Base-by-base conservation (phyloP, 345 rosid genomes). In the Conringia planisiliqua region DNA sequence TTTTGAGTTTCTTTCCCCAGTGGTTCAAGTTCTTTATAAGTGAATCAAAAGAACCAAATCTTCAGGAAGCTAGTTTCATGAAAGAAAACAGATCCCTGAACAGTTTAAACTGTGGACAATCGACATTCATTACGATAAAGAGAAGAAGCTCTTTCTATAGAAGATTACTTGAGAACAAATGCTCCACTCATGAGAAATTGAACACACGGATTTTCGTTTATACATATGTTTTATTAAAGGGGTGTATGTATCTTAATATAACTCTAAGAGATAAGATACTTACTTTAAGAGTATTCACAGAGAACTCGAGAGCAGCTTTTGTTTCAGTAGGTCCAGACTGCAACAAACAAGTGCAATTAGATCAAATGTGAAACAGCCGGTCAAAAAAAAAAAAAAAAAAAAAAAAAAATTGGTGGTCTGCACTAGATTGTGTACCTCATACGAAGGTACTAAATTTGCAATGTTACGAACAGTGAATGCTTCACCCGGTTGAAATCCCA, bases 401-500 rank as follows among this genome's bases (percentile, higher is more conserved):
- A 57, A 22, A 39, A 55, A 13, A 57, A 29, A 27, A 52, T 13
- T 17, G 5, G 57, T 0, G 2, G 5, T 59, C 55, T 32, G 13
- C n/a, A 11, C 42, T 18, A 13, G 64, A 39, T 6, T 32, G 26
- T 58, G 46, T 79, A 95, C 99, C 97, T 95, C 97, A 74, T 68
- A 87, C 7, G 89, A 60, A 18, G 98, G 98, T 70, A 95, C 96
- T 83, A 95, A 66, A 78, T 95, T 95, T 5, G 97, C 98, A 58
- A 95, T 86, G 82, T 92, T 95, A 11, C 97, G 96, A 55, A 95
- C 87, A 11, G 80, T 83, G 84, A 95, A 95, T 67, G 99, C 96
- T 79, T 90, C 99, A 71, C 99, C 99, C 8, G 99, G 99, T 83
- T 89, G 90, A 76, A 95, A 90, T 78, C 99, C 99, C 47, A 95